phyloP scores from a whole-genome alignment of 192 early-diverging fungal species.

The Coemansia pectinata region DNA sequence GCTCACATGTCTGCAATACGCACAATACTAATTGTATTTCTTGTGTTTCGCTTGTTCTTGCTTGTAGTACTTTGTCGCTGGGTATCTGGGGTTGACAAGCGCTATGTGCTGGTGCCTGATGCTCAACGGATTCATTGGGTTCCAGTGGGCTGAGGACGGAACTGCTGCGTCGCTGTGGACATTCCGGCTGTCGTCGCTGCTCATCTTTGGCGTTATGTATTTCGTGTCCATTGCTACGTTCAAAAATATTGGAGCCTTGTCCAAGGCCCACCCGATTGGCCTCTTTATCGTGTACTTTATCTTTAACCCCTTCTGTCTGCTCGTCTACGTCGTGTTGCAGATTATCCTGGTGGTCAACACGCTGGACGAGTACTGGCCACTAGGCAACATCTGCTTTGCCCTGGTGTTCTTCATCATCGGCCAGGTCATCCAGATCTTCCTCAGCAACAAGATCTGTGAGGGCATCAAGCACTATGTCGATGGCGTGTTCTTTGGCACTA shows the following conservation, averaged over 20 bases:
- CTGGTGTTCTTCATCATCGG: slow-evolving; percentile 85
- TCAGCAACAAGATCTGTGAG: slow-evolving; percentile 82
- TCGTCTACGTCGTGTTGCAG: slow-evolving; percentile 88
- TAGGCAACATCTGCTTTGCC: slow-evolving; percentile 91
- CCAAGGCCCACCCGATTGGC: slow-evolving; percentile 61
- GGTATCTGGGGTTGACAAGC: slow-evolving; percentile 77
- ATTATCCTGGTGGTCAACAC: slow-evolving; percentile 94
- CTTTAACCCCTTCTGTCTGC: slow-evolving; percentile 76
- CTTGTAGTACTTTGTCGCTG: slow-evolving; percentile 78
- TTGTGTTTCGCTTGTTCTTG: background rate
- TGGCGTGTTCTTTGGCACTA: slow-evolving; percentile 95
- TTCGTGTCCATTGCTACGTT: slow-evolving; percentile 87
- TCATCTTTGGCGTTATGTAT: slow-evolving; percentile 77
- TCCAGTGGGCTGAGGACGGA: slow-evolving; percentile 97
- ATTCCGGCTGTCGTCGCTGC: slow-evolving; percentile 79
- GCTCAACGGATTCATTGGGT: slow-evolving; percentile 93
- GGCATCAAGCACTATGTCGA: slow-evolving; percentile 94
- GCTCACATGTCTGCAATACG: background rate
- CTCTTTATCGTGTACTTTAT: slow-evolving; percentile 90
- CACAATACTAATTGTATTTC: background rate
- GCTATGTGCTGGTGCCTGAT: slow-evolving; percentile 92
- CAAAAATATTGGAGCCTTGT: slow-evolving; percentile 63
- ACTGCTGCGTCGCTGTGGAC: slow-evolving; percentile 93
- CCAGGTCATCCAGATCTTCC: slow-evolving; percentile 78
- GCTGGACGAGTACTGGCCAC: slow-evolving; percentile 94